A percentile compares a stretch with the other conserved stretches of the same genome.
phyloP scores from a whole-genome alignment of 2,329 filamentous ascomycete genomes.

The Penicillium sumatraense region DNA sequence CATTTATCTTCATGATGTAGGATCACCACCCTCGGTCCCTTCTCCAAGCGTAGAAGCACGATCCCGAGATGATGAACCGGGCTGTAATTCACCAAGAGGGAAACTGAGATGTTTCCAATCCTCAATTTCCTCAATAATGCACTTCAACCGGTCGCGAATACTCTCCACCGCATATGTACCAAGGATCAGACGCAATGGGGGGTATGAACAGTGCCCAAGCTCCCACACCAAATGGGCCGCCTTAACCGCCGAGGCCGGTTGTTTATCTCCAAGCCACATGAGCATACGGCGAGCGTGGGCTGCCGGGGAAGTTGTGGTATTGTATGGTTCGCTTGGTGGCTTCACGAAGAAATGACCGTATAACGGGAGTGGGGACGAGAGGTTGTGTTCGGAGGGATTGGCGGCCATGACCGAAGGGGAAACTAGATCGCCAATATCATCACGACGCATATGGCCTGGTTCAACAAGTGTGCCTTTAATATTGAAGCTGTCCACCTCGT shows the following conservation, averaged over 20 bases:
- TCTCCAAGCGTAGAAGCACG: slow-evolving; percentile 9
- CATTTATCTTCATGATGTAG: not conserved
- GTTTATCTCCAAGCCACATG: slow-evolving; percentile 90
- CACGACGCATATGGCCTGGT: slow-evolving; percentile 82
- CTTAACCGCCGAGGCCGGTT: slow-evolving; percentile 90
- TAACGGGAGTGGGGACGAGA: slow-evolving; percentile 66
- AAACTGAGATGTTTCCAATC: slow-evolving; percentile 91
- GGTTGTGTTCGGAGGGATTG: slow-evolving; percentile 33
- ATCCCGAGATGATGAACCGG: slow-evolving; percentile 11
- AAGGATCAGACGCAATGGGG: slow-evolving; percentile 81
- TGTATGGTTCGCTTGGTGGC: slow-evolving; percentile 79
- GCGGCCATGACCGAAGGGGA: slow-evolving; percentile 31
- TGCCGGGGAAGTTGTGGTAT: slow-evolving; percentile 76
- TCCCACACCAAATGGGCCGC: slow-evolving; percentile 94
- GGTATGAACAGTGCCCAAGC: slow-evolving; percentile 91
- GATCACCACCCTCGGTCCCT: slow-evolving; percentile 13
- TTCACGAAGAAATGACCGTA: slow-evolving; percentile 95
- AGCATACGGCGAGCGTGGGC: slow-evolving; percentile 89
- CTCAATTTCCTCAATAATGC: slow-evolving; percentile 92
- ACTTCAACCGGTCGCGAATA: slow-evolving; percentile 84
- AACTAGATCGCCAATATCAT: slow-evolving; percentile 62
- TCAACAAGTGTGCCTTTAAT: slow-evolving; percentile 94
- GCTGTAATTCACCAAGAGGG: slow-evolving; percentile 44
- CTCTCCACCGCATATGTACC: slow-evolving; percentile 96
- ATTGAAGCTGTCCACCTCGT: slow-evolving; percentile 89